Base-by-base conservation (phyloP, 2,329 filamentous ascomycete species). In the Aquanectria penicillioides region DNA sequence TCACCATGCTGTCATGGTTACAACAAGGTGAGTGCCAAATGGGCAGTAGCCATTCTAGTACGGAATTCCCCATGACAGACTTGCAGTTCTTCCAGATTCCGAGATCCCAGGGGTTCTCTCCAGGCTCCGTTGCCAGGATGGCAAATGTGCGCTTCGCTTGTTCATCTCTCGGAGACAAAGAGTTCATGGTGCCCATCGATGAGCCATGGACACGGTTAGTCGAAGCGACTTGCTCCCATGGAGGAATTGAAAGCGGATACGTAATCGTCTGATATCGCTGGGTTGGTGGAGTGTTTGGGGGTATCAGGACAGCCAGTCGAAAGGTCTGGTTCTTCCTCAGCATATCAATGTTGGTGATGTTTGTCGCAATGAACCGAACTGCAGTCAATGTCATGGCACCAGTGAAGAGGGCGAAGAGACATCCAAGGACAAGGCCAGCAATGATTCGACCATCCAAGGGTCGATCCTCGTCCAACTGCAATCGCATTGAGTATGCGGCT, bases 31-130 rank as follows among this genome's bases (percentile, higher is more conserved):
- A 93, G 58, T 85, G 82, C 55, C 81, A 86, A 28, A 97, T 73
- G 0, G 94, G 94, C 2, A 97, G 76, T 11, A 97, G 71, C 94
- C 94, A 98, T 59, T 97, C 91, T 12, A 89, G 60, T 2, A 88
- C 63, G 17, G 78, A 85, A 41, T 83, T 77, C 0, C 94, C 94
- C 88, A 99, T 93, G 20, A 97, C 86, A 12, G 89, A 84, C 63
- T 87, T 86, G 77, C 93, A 89, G 70, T 98, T 98, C 23, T 81
- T 77, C 61, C 84, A 81, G 8, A 78, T 77, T 2, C 91, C 92
- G 1, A 95, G 78, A 67, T 97, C 86, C 88, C 93, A 99, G 0
- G 93, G 92, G 66, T 97, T 97, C 66, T 95, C 89, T 9, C 91
- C 89, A 0, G 86, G 83, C 3, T 86, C 80, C 0, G 90, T 92